Evolutionary conservation across 495 filamentous ascomycete genomes (phyloP).

Genomic region (Staphylotrichum longicolle): DNA sequence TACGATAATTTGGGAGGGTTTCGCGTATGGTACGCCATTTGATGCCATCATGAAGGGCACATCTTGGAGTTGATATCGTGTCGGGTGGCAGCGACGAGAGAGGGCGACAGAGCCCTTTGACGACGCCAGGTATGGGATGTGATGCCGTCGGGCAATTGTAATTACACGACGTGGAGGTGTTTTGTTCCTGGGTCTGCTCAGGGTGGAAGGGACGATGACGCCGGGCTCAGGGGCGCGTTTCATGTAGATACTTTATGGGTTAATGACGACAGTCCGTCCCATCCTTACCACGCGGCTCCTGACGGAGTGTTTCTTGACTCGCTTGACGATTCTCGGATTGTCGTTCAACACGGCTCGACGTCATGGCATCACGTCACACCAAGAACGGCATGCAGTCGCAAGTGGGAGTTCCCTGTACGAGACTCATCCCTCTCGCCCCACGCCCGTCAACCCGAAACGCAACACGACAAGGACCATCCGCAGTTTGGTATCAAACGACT

Average conservation of each 20-base stretch:
- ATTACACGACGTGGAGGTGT: constrained; percentile 1
- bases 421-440: too few species aligned
- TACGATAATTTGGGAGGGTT: not conserved
- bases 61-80: not conserved
- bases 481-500: not conserved
- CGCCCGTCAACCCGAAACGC: too few species aligned
- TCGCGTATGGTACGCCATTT: not conserved
- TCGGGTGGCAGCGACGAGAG: too few species aligned
- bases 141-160: not conserved
- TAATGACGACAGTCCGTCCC: constrained; percentile 10
- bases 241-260: constrained; percentile 12
- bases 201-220: constrained; percentile 1
- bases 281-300: not conserved
- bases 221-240: not conserved
- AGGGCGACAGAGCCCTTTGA: too few species aligned
- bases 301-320: not conserved
- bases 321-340: too few species aligned
- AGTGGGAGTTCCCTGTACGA: too few species aligned
- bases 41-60: constrained; percentile 3
- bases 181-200: not conserved
- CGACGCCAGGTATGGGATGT: not conserved
- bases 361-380: too few species aligned
- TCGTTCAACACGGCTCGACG: too few species aligned
- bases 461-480: too few species aligned
- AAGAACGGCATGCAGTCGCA: too few species aligned